Conservation (phyloP, 306 rosid genomes). For the Begonia loranthoides region DNA sequence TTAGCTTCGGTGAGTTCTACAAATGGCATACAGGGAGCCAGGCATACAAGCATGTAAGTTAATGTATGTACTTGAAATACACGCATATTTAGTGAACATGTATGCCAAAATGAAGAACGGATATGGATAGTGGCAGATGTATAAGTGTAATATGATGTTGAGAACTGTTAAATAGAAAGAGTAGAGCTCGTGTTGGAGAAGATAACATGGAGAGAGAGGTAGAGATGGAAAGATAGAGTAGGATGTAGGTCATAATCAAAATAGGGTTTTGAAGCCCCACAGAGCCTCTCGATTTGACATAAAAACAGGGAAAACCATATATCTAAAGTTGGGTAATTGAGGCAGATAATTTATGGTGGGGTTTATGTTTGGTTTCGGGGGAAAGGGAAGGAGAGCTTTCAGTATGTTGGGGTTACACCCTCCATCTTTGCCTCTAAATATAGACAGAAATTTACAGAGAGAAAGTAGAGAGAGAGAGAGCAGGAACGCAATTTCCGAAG, state of each 20-base stretch:
- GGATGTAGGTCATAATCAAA: conserved; percentile 11
- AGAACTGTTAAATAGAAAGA: no score
- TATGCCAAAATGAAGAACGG: background rate
- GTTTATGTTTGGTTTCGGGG: background rate
- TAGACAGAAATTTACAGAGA: background rate
- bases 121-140: background rate
- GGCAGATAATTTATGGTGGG: background rate
- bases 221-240: background rate
- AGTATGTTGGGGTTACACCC: background rate
- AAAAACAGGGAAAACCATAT: background rate
- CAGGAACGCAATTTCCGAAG: conserved; percentile 62
- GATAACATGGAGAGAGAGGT: background rate
- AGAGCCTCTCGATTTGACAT: background rate
- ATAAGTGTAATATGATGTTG: no score
- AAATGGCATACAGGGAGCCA: conserved; percentile 24
- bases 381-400: background rate
- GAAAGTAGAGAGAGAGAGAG: conserved; percentile 1
- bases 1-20: conserved; percentile 13
- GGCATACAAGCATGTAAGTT: conserved; percentile 5
- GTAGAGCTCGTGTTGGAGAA: background rate
- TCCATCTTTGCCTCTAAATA: conserved; percentile 3
- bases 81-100: no score
- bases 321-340: background rate
- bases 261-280: conserved; percentile 5
- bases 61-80: background rate